Base-by-base conservation (phyloP, 1,284 basidiomycete genomes). In the Puccinia coronata region DNA sequence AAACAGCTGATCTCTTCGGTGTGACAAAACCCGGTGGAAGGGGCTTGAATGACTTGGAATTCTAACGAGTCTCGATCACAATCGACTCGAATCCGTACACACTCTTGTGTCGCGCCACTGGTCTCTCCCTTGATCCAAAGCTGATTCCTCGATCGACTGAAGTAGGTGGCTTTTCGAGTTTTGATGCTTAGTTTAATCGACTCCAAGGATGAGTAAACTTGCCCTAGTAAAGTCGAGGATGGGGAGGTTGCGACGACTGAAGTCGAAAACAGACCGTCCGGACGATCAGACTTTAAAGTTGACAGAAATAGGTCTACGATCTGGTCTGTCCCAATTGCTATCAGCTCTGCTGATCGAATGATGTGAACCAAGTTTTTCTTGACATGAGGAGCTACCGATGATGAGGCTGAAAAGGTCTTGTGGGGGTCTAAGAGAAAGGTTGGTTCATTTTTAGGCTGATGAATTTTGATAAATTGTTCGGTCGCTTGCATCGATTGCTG, bases 41-140 rank as follows among this genome's bases (percentile, higher is more conserved):
- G 94, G 84, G 93, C 91, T 88, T 99, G 97, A 65, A 94, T 88
- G 71, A 99, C 96, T 82, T 91, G 90, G 87, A 97, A 97, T 86
- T 98, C 92, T 78, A 99, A 88, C 55, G 93, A 91, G 87, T 99
- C 97, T 0, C 90, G 90, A 87, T 99, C 97, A 87, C 97, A 99
- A 87, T 99, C 97, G 51, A 92, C 87, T 34, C 91, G 90, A 83
- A 99, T 92, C 83, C 90, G 89, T 25, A 95, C 88, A 77, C 99
- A 90, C 53, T 93, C 90, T 86, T 99, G 97, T 0, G 92, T 95
- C 12, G 96, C 92, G 34, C 97, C 97, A 28, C 93, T 95, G 0
- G 95, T 97, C 87, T 94, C 96, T 34, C 97, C 97, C 87, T 99
- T 99, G 82, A 93, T 90, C 97, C 97, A 99, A 25, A 99, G 88